Conservation (phyloP, 2,329 filamentous ascomycete species). For the Lecanosticta acicola region DNA sequence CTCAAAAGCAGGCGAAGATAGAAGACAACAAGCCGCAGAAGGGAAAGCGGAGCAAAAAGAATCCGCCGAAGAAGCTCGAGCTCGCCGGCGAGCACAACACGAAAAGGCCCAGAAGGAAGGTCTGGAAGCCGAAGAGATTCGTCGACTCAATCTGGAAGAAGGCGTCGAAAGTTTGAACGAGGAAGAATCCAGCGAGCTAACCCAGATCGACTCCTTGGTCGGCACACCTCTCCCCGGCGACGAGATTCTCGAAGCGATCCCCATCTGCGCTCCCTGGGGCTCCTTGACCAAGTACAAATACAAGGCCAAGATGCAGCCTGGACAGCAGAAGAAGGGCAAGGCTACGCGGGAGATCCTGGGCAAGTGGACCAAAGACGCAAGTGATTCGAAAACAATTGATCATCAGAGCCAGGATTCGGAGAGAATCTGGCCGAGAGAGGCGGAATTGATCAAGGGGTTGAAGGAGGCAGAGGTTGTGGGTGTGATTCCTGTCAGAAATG, state of each 20-base stretch:
- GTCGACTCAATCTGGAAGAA: slow-evolving; percentile 56
- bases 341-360: slow-evolving; percentile 85
- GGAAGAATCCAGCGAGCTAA: slow-evolving; percentile 40
- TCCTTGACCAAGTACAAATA: slow-evolving; percentile 72
- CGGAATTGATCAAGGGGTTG: slow-evolving; percentile 74
- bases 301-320: slow-evolving; percentile 90
- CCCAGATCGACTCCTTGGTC: slow-evolving; percentile 63
- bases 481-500: slow-evolving; percentile 70
- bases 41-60: slow-evolving; percentile 62
- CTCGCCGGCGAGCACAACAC: slow-evolving; percentile 73
- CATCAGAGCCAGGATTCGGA: slow-evolving; percentile 53
- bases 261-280: slow-evolving; percentile 60
- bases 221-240: slow-evolving; percentile 75
- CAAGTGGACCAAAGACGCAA: slow-evolving; percentile 65
- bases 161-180: slow-evolving; percentile 39
- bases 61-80: slow-evolving; percentile 57
- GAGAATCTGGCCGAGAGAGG: slow-evolving; percentile 76
- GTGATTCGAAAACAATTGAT: slow-evolving; percentile 42
- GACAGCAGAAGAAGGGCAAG: slow-evolving; percentile 86
- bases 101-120: slow-evolving; percentile 68
- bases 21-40: slow-evolving; percentile 58
- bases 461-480: slow-evolving; percentile 80
- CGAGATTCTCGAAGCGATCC: slow-evolving; percentile 64
- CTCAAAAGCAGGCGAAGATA: slow-evolving; percentile 60
- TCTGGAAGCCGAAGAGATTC: slow-evolving; percentile 66